Conservation (phyloP, 768 basidiomycete genomes). For the Trametopsis cervina region DNA sequence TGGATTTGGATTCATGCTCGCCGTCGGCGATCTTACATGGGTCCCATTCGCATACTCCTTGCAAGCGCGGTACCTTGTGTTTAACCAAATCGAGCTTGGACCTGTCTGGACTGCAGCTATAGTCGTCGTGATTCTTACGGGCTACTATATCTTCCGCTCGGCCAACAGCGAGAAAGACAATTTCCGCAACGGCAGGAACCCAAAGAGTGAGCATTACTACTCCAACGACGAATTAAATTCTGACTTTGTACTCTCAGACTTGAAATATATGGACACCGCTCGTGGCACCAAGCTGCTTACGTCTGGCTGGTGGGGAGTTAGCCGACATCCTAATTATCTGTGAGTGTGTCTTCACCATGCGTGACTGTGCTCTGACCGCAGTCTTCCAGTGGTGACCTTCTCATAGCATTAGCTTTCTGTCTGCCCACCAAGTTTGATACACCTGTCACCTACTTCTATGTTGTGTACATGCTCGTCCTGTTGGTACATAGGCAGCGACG, state of each 20-base stretch:
- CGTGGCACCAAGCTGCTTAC: constrained; percentile 87
- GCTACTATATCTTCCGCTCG: constrained; percentile 87
- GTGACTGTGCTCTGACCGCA: background rate
- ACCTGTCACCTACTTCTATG: constrained; percentile 95
- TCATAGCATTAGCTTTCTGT: constrained; percentile 92
- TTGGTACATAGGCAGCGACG: constrained; percentile 86
- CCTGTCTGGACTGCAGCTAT: constrained; percentile 48
- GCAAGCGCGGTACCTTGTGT: constrained; percentile 94
- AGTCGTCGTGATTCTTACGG: constrained; percentile 55
- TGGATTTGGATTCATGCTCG: constrained; percentile 98
- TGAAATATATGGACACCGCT: constrained; percentile 72
- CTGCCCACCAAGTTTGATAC: constrained; percentile 88
- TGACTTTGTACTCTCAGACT: constrained; percentile 38
- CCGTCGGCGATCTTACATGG: constrained; percentile 88
- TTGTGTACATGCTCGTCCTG: constrained; percentile 80
- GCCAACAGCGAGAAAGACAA: constrained; percentile 94
- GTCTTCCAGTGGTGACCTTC: constrained; percentile 62
- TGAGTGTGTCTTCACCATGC: constrained; percentile 25
- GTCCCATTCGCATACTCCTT: constrained; percentile 93
- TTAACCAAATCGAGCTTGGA: constrained; percentile 76
- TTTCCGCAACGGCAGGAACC: constrained; percentile 89
- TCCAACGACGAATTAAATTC: background rate
- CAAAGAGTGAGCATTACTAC: constrained; percentile 56
- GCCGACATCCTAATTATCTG: constrained; percentile 91
- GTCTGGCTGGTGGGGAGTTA: constrained; percentile 96